Percentiles rank a stretch among this genome's conserved stretches.
phyloP scores from a whole-genome alignment of 768 basidiomycete species.

The Coprinopsis cinerea region DNA sequence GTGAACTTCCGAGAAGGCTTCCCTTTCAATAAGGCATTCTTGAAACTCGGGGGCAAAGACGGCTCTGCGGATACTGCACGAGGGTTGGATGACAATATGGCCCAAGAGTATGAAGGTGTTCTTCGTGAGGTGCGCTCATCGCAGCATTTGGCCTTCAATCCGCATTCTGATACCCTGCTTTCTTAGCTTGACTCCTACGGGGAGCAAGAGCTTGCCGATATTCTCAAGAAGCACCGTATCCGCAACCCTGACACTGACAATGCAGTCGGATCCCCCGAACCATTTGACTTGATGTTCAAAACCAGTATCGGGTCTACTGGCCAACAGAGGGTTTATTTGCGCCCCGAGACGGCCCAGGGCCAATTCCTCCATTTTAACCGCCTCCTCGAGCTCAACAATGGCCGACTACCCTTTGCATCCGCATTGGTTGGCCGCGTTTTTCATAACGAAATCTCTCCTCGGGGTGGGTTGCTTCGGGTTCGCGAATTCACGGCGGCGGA shows the following conservation, averaged over 20 bases:
- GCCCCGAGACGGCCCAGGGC: slow-evolving; percentile 97
- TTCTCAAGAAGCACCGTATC: slow-evolving; percentile 76
- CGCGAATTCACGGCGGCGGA: slow-evolving; percentile 99
- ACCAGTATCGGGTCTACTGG: slow-evolving; percentile 97
- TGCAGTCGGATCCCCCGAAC: slow-evolving; percentile 85
- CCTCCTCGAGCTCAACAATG: slow-evolving; percentile 97
- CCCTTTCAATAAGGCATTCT: slow-evolving; percentile 51
- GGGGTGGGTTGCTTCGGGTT: slow-evolving; percentile 92
- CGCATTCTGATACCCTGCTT: background rate
- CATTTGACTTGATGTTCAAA: slow-evolving; percentile 98
- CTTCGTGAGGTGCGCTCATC: slow-evolving; percentile 72
- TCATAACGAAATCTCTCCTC: slow-evolving; percentile 97
- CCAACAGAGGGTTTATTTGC: slow-evolving; percentile 94
- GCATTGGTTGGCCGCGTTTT: slow-evolving; percentile 95
- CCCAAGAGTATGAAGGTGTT: slow-evolving; percentile 71
- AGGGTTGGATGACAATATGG: slow-evolving; percentile 66
- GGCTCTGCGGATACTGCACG: slow-evolving; percentile 61
- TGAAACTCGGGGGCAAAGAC: slow-evolving; percentile 83
- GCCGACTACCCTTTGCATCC: slow-evolving; percentile 92
- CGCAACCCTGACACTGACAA: slow-evolving; percentile 90
- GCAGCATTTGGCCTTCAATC: background rate
- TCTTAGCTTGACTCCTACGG: slow-evolving; percentile 87
- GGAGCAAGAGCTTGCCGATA: slow-evolving; percentile 81
- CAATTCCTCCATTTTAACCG: slow-evolving; percentile 99
- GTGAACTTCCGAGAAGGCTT: slow-evolving; percentile 68